Conservation (phyloP, 768 basidiomycete species). For the Pisolithus tinctorius region DNA sequence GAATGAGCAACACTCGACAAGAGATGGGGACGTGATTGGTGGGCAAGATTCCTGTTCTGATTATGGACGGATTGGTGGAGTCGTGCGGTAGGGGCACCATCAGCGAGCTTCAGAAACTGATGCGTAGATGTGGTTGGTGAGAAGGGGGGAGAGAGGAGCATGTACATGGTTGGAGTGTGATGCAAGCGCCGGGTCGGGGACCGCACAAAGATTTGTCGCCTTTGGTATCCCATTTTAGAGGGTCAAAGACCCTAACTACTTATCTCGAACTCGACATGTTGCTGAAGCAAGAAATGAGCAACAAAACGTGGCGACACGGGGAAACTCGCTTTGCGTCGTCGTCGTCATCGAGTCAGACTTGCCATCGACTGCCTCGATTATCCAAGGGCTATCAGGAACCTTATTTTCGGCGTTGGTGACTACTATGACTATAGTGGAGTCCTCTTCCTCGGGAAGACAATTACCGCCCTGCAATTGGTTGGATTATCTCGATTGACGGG, state of each 20-base stretch:
- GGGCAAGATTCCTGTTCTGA: conserved; percentile 35
- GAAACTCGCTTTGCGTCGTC: conserved; percentile 44
- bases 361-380: conserved; percentile 79
- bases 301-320: neutral
- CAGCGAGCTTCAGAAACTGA: conserved; percentile 62
- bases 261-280: conserved; percentile 57
- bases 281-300: conserved; percentile 24
- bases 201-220: conserved; percentile 44
- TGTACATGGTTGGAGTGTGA: conserved; percentile 21
- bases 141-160: conserved; percentile 81
- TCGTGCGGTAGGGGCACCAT: conserved; percentile 33
- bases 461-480: conserved; percentile 36
- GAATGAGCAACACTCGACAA: conserved; percentile 74
- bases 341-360: conserved; percentile 52
- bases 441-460: conserved; percentile 23
- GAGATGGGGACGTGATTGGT: conserved; percentile 33
- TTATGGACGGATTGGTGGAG: conserved; percentile 28
- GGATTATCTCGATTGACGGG: conserved; percentile 24
- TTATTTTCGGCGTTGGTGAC: conserved; percentile 40
- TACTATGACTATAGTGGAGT: conserved; percentile 19
- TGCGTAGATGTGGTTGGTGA: conserved; percentile 90
- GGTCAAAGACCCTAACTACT: conserved; percentile 54
- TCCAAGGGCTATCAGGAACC: conserved; percentile 76
- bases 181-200: conserved; percentile 36
- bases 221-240: conserved; percentile 24